Evolutionary conservation across 176 grass and related monocot species (phyloP).

Genomic region (Zoysia japonica): DNA sequence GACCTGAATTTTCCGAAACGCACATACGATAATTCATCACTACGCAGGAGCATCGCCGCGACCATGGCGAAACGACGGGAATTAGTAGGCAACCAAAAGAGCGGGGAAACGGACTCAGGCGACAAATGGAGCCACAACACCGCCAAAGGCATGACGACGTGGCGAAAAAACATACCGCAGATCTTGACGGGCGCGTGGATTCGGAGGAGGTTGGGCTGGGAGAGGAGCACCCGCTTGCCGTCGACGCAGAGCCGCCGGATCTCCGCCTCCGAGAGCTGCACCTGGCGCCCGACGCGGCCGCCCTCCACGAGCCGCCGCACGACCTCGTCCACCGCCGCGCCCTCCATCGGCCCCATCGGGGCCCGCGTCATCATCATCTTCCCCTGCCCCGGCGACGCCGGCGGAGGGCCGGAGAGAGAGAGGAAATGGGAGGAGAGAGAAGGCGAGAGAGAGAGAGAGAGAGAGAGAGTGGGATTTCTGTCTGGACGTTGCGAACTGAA

Average conservation of each 20-base stretch:
- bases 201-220: conserved; percentile 73
- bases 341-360: conserved; percentile 71
- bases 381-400: conserved; percentile 2
- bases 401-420: not conserved
- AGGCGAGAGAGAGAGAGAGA: not conserved
- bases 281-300: conserved; percentile 65
- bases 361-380: conserved; percentile 88
- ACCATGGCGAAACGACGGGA: not conserved
- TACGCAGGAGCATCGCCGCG: not conserved
- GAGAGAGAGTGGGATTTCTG: not conserved
- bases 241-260: conserved; percentile 97
- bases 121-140: not conserved
- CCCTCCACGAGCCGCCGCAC: conserved; percentile 67
- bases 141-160: not conserved
- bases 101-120: not conserved
- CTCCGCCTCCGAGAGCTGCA: conserved; percentile 88
- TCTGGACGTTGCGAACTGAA: conserved; percentile 22
- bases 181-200: conserved; percentile 87
- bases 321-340: conserved; percentile 67
- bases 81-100: not conserved
- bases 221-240: conserved; percentile 76
- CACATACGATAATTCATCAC: not conserved
- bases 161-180: conserved; percentile 53
- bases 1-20: not conserved
- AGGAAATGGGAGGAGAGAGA: not conserved